Conservation (phyloP, 805 yeast species). For the Starmerella scarabaei region DNA sequence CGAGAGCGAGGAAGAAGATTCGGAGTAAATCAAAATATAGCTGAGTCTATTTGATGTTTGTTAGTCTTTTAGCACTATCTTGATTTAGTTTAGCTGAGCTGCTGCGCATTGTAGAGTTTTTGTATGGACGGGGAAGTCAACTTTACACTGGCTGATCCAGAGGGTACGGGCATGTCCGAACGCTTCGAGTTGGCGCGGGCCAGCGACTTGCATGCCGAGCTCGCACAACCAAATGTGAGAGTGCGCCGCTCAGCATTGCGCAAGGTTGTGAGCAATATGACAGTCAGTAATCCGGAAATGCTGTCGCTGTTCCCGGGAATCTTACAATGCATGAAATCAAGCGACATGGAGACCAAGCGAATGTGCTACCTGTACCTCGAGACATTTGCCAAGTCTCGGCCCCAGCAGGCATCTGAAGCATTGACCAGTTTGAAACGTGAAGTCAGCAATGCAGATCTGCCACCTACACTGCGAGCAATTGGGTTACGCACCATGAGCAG, state of each 20-base stretch:
- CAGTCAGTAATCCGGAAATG: constrained; percentile 72
- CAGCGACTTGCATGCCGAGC: constrained; percentile 28
- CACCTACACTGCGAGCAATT: constrained; percentile 42
- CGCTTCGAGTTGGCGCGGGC: constrained; percentile 22
- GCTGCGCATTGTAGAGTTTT: no score
- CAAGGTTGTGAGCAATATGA: constrained; percentile 69
- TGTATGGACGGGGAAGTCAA: no score
- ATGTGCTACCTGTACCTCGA: constrained; percentile 56
- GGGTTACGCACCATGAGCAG: constrained; percentile 49
- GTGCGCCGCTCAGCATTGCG: constrained; percentile 41
- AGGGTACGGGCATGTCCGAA: constrained; percentile 7
- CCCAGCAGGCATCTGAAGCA: constrained; percentile 42
- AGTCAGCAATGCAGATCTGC: constrained; percentile 26
- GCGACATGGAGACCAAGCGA: constrained; percentile 57
- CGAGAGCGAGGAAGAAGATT: constrained; percentile 35
- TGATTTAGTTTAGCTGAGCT: no score
- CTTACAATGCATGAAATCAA: constrained; percentile 34
- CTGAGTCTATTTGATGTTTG: no score
- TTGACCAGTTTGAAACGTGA: constrained; percentile 29
- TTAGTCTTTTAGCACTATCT: no score
- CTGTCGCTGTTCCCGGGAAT: constrained; percentile 53
- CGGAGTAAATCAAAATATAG: constrained; percentile 16
- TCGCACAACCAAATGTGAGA: constrained; percentile 25
- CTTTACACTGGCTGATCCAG: no score
- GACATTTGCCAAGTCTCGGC: constrained; percentile 46